phyloP scores from a whole-genome alignment of 768 basidiomycete genomes.

The Pisolithus albus region DNA sequence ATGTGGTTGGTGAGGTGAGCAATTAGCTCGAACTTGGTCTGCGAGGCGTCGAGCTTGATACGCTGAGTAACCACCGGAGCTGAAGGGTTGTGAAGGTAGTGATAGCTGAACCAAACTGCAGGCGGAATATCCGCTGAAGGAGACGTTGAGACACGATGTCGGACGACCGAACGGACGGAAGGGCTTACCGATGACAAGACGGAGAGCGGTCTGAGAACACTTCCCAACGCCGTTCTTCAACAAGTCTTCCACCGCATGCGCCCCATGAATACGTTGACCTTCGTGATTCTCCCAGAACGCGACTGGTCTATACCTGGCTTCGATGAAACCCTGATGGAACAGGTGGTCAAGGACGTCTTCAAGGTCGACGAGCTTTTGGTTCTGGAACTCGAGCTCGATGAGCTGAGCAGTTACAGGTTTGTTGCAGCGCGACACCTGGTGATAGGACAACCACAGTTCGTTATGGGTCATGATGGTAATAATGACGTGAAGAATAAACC shows the following conservation, averaged over 20 bases:
- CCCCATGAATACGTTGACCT: slow-evolving; percentile 31
- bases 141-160: neutral
- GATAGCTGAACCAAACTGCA: slow-evolving; percentile 40
- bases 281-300: slow-evolving; percentile 41
- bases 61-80: slow-evolving; percentile 36
- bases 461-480: slow-evolving; percentile 21
- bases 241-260: slow-evolving; percentile 31
- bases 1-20: slow-evolving; percentile 45
- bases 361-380: slow-evolving; percentile 35
- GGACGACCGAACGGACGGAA: neutral
- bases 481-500: slow-evolving; percentile 1
- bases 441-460: slow-evolving; percentile 45
- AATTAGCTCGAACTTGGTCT: slow-evolving; percentile 31
- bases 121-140: slow-evolving; percentile 34
- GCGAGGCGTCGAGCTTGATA: slow-evolving; percentile 31
- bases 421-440: slow-evolving; percentile 38
- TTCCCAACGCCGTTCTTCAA: slow-evolving; percentile 33
- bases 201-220: slow-evolving; percentile 38
- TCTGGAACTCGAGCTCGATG: slow-evolving; percentile 39
- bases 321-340: slow-evolving; percentile 42
- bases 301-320: slow-evolving; percentile 35
- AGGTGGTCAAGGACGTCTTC: slow-evolving; percentile 43
- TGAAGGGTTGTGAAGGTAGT: slow-evolving; percentile 29
- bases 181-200: slow-evolving; percentile 39
- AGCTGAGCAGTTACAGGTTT: slow-evolving; percentile 40